A percentile compares a stretch with the other conserved stretches of the same genome.
Evolutionary conservation across 805 yeast species (phyloP).

Genomic region (Tetrapisispora namnaoensis): DNA sequence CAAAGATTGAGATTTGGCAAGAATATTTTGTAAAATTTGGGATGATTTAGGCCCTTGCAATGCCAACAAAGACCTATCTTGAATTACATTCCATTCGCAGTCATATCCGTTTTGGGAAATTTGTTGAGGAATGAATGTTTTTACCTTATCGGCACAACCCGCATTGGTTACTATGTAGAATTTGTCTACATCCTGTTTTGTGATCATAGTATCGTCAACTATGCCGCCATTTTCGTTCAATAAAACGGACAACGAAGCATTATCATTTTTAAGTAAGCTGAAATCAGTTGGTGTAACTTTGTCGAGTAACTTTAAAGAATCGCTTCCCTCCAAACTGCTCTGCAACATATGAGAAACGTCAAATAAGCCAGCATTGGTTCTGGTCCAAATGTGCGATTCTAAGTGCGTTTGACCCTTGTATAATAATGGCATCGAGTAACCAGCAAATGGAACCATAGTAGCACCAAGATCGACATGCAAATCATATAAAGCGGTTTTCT

Average conservation of each 20-base stretch:
- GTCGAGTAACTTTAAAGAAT: conserved; percentile 59
- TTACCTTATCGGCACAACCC: conserved; percentile 80
- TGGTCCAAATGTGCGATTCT: conserved; percentile 92
- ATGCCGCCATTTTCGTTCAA: conserved; percentile 72
- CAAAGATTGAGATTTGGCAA: conserved; percentile 35
- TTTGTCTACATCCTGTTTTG: conserved; percentile 52
- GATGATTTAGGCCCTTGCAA: conserved; percentile 88
- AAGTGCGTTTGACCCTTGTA: conserved; percentile 80
- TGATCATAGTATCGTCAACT: conserved; percentile 88
- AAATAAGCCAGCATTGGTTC: conserved; percentile 78
- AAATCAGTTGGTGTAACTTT: conserved; percentile 85
- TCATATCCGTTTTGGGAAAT: conserved; percentile 21
- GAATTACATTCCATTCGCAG: conserved; percentile 39
- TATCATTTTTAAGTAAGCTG: conserved; percentile 41
- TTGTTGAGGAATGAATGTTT: conserved; percentile 38
- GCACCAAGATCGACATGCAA: conserved; percentile 73
- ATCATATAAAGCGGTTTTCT: conserved; percentile 72
- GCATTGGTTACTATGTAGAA: conserved; percentile 94
- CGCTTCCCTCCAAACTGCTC: conserved; percentile 65
- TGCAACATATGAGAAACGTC: conserved; percentile 98
- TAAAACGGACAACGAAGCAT: conserved; percentile 69
- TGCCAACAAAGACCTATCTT: conserved; percentile 66
- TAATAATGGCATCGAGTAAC: conserved; percentile 90
- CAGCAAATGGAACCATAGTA: conserved; percentile 92
- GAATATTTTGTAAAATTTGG: conserved; percentile 51